Evolutionary conservation across 345 rosid genomes (phyloP), one percentile per base, ranked within the genome.

Genomic region (Adansonia digitata): DNA sequence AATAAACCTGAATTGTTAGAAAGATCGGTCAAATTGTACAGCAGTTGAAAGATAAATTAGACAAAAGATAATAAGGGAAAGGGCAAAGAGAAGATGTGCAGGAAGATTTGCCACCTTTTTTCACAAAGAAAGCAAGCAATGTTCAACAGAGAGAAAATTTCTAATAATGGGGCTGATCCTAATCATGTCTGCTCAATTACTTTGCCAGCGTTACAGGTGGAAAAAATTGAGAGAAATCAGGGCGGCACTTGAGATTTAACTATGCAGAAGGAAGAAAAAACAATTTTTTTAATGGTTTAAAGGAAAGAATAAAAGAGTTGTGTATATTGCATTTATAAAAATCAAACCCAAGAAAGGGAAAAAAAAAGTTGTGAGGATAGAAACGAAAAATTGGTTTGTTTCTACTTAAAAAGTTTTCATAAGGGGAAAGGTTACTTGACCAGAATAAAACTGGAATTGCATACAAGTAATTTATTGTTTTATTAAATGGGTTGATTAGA

Each of bases 21-120:
- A 69, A 81, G 68, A 74, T 82, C 82, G 18, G 69, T 86, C 56
- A 81, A 72, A 74, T n/a, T 84, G 80, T 83, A 82, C 70, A 78
- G 84, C 81, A 74, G 61, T 60, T 74, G 76, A 81, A 46, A 70
- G 35, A 2, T 17, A 27, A 45, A 27, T 27, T 17, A n/a, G 26
- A 31, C 59, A 24, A 42, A 24, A 42, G 7, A 42, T 34, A 55
- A 43, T n/a, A 34, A n/a, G 35, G 63, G 26, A 39, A 57, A 14
- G 34, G 9, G 37, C 24, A 37, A 64, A 35, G 61, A 64, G 48
- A 63, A 20, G 48, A 56, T 60, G 40, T 75, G 75, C 13, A 40
- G 2, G 71, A 75, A 71, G 6, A 61, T 11, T 34, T 53, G 31
- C 17, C 69, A 35, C 74, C 63, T 53, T 53, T 56, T 35, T 34